A percentile compares a stretch with the other conserved stretches of the same genome.
These are phyloP conservation scores for Henningerozyma blattae DNA, from an alignment of 805 yeast genomes.

Conservation along the genomic window DNA sequence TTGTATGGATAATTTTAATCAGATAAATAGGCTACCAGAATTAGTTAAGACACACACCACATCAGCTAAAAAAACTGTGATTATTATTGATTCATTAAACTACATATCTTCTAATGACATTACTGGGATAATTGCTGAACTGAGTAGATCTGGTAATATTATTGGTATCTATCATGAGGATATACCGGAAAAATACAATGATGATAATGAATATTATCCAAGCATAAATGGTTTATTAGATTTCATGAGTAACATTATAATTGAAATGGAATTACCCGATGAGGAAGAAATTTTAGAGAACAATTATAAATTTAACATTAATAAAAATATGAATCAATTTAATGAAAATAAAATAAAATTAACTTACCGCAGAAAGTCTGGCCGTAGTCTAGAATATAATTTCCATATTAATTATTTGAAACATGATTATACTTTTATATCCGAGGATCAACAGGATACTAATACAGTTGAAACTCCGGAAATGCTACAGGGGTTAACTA, in stretches of 20 bases:
- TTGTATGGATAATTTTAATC: no score
- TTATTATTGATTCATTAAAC: constrained; percentile 61
- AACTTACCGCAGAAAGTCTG: constrained; percentile 71
- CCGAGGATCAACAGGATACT: constrained; percentile 15
- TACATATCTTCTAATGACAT: constrained; percentile 36
- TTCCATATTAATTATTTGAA: constrained; percentile 38
- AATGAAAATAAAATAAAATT: constrained; percentile 36
- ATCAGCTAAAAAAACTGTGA: constrained; percentile 26
- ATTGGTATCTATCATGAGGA: constrained; percentile 38
- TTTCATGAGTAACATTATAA: constrained; percentile 72
- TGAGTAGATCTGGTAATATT: constrained; percentile 35
- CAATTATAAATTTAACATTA: constrained; percentile 33
- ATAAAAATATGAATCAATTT: constrained; percentile 41
- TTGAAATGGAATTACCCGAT: no score
- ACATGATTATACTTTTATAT: constrained; percentile 30
- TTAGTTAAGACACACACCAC: constrained; percentile 9
- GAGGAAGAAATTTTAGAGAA: constrained; percentile 37
- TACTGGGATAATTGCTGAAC: constrained; percentile 36
- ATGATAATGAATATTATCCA: no score
- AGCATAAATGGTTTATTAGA: constrained; percentile 37
- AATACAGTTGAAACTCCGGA: constrained; percentile 33
- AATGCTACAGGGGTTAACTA: constrained; percentile 61
- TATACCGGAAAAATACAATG: constrained; percentile 29
- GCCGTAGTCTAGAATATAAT: constrained; percentile 52
- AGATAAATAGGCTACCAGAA: no score